Percentiles rank a stretch among this genome's conserved stretches.
Evolutionary conservation across 1,284 basidiomycete genomes (phyloP).

Genomic region (Ustilago xerochloae): DNA sequence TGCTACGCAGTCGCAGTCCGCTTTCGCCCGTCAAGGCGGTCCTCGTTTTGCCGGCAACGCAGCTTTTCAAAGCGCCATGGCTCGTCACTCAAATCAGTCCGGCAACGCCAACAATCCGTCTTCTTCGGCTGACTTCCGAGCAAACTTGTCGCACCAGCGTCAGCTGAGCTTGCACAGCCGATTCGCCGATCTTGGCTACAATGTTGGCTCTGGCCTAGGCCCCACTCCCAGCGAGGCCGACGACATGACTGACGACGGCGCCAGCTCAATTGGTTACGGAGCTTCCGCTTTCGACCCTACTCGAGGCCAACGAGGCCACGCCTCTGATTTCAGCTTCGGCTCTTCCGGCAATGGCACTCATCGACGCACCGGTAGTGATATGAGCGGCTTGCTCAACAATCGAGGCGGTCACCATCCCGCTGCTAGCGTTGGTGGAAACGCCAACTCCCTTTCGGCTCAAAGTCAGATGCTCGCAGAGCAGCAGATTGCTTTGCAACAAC

Average conservation of each 20-base stretch:
- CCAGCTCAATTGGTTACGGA: constrained; percentile 58
- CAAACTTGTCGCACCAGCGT: constrained; percentile 47
- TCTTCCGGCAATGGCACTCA: constrained; percentile 38
- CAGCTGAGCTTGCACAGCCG: constrained; percentile 56
- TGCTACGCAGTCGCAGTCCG: constrained; percentile 9
- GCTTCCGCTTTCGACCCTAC: constrained; percentile 57
- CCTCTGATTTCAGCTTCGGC: constrained; percentile 36
- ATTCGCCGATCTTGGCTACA: constrained; percentile 62
- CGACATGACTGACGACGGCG: constrained; percentile 55
- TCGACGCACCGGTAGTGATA: constrained; percentile 58
- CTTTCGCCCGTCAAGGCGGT: constrained; percentile 40
- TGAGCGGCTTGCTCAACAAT: constrained; percentile 44
- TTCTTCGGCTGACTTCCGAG: constrained; percentile 30
- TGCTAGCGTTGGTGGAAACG: constrained; percentile 84
- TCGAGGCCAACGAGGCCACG: constrained; percentile 37
- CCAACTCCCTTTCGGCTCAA: constrained; percentile 67
- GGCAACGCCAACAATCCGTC: constrained; percentile 16
- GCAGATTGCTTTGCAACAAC: constrained; percentile 70
- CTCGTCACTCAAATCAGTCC: constrained; percentile 47
- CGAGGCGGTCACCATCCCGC: constrained; percentile 42
- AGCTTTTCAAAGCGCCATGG: constrained; percentile 60
- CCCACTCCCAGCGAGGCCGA: constrained; percentile 39
- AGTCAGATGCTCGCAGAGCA: constrained; percentile 73
- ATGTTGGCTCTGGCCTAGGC: constrained; percentile 29
- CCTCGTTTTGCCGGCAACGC: constrained; percentile 63